These are phyloP conservation scores for Podospora tetraspora DNA, from an alignment of 495 filamentous ascomycete genomes.

Conservation along the genomic window DNA sequence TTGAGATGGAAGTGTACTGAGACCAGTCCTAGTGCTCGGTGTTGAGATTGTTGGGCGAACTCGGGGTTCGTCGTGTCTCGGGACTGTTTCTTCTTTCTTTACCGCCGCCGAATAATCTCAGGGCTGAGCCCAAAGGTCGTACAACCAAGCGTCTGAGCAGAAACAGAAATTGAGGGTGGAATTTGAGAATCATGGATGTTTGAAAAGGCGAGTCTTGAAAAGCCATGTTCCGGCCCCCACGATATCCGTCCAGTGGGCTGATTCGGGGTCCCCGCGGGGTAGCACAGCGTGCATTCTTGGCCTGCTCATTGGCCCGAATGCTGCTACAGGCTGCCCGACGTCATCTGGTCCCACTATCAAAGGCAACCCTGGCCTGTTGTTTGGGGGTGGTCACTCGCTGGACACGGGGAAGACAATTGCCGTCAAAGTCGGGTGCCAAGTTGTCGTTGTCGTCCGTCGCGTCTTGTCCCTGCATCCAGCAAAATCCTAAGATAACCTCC, in stretches of 20 bases:
- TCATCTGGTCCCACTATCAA: constrained; percentile 5
- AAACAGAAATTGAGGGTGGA: not conserved
- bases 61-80: no score
- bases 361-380: not conserved
- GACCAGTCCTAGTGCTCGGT: not conserved
- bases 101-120: no score
- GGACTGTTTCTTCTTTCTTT: not conserved
- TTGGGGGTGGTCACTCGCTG: not conserved
- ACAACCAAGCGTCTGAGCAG: not conserved
- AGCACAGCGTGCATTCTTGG: not conserved
- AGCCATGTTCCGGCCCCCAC: not conserved
- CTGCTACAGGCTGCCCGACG: constrained; percentile 6
- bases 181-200: not conserved
- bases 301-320: not conserved
- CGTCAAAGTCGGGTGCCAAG: not conserved
- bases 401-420: not conserved
- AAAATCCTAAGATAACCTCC: not conserved
- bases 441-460: not conserved
- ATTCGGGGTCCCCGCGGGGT: not conserved
- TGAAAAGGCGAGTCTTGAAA: not conserved
- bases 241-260: not conserved
- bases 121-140: not conserved
- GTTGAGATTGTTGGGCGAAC: not conserved
- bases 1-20: not conserved
- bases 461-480: not conserved